A percentile compares a stretch with the other conserved stretches of the same genome.
Evolutionary conservation across 2,329 filamentous ascomycete species (phyloP).

Genomic region (Bertia moriformis): DNA sequence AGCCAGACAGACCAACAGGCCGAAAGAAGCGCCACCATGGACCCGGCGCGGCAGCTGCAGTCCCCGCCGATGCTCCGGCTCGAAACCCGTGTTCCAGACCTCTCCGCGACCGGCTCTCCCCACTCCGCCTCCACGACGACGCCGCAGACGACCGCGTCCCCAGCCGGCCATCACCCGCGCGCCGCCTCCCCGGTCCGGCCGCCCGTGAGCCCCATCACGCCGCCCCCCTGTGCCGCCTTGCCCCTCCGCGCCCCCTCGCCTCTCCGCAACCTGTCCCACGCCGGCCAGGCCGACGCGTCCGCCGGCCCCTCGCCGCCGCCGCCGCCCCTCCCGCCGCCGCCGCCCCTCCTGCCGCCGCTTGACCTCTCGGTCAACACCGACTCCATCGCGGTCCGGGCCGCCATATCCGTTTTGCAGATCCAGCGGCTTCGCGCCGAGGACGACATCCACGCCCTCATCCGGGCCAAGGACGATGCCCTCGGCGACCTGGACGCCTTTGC

Average conservation of each 20-base stretch:
- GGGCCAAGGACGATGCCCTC: slow-evolving; percentile 57
- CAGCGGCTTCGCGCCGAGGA: slow-evolving; percentile 65
- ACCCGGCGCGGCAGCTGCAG: no score
- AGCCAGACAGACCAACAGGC: no score
- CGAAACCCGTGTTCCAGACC: no score
- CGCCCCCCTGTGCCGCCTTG: slow-evolving; percentile 24
- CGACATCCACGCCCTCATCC: slow-evolving; percentile 59
- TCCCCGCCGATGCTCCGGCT: no score
- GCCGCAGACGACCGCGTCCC: no score
- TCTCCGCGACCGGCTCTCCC: no score
- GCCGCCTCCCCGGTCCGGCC: slow-evolving; percentile 25
- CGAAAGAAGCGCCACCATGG: no score
- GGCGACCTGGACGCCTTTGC: slow-evolving; percentile 60
- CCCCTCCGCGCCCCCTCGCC: no score
- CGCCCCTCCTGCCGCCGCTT: no score
- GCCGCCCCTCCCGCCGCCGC: slow-evolving; percentile 7
- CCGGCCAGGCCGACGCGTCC: slow-evolving; percentile 18
- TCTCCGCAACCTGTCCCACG: slow-evolving; percentile 29
- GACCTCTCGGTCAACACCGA: slow-evolving; percentile 61
- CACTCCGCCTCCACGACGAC: no score
- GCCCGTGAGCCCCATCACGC: slow-evolving; percentile 39
- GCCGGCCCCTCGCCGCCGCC: slow-evolving; percentile 27
- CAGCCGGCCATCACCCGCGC: no score
- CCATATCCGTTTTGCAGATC: slow-evolving; percentile 74
- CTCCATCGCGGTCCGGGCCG: slow-evolving; percentile 71